phyloP scores from a whole-genome alignment of 306 rosid species.

The Senna siamea region DNA sequence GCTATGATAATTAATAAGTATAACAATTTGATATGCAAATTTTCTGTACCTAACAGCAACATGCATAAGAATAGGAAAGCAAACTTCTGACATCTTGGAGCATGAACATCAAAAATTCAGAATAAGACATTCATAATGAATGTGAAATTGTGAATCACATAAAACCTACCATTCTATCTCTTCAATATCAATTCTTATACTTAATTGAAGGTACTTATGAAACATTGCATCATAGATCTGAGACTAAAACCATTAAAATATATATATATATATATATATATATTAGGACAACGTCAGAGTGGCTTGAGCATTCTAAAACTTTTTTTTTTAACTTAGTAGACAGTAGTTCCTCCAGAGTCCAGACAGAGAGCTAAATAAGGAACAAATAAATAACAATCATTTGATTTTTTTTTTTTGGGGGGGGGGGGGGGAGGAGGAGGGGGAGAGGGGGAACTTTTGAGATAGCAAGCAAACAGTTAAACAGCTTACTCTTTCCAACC shows the following conservation, averaged over 20 bases:
- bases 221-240: too few relatives aligned
- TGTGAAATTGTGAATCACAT: neutral
- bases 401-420: too few relatives aligned
- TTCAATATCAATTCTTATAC: neutral
- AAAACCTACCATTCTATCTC: neutral
- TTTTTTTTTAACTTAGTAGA: too few relatives aligned
- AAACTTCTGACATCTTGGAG: neutral
- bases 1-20: neutral
- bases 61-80: neutral
- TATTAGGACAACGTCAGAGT: too few relatives aligned
- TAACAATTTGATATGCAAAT: neutral
- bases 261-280: too few relatives aligned
- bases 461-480: neutral
- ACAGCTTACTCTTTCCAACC: conserved; percentile 75
- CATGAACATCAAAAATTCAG: neutral
- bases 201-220: neutral
- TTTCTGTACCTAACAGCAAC: neutral
- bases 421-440: too few relatives aligned
- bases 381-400: too few relatives aligned
- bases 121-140: neutral
- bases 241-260: too few relatives aligned
- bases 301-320: too few relatives aligned
- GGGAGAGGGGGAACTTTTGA: neutral
- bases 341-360: too few relatives aligned
- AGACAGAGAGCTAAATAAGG: neutral